Conservation (phyloP, 2,329 filamentous ascomycete genomes). For the Phialemoniopsis sp. region DNA sequence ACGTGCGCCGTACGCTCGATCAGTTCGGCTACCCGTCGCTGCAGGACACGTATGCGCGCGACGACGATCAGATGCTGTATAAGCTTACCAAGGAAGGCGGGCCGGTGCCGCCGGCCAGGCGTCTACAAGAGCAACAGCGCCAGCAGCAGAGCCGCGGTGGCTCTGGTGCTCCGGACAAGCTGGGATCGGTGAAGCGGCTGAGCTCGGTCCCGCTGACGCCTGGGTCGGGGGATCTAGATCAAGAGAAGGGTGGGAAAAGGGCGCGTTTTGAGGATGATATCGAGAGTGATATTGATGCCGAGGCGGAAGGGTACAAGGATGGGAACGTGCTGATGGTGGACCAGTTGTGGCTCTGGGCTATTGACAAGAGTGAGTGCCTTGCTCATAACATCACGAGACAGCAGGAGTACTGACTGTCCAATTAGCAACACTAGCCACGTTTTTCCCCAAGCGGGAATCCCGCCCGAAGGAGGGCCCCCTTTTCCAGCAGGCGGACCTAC, state of each 20-base stretch:
- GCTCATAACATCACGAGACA: too few relatives aligned
- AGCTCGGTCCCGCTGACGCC: conserved; percentile 5
- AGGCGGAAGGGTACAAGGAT: conserved; percentile 21
- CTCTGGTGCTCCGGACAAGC: not conserved
- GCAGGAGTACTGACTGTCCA: not conserved
- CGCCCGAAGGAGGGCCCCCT: conserved; percentile 49
- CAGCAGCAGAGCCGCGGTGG: conserved; percentile 1
- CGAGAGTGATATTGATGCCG: conserved; percentile 17
- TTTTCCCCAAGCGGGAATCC: conserved; percentile 52
- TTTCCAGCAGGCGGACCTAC: conserved; percentile 56
- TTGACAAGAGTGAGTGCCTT: conserved; percentile 41
- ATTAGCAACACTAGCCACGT: conserved; percentile 46
- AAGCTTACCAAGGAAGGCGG: conserved; percentile 52
- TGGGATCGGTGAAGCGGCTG: conserved; percentile 1
- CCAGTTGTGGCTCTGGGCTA: conserved; percentile 59
- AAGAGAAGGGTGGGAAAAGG: conserved; percentile 16
- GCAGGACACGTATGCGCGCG: conserved; percentile 53
- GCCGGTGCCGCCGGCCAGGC: conserved; percentile 7
- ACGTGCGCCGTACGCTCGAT: conserved; percentile 58
- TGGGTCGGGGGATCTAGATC: conserved; percentile 11
- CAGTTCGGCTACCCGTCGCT: conserved; percentile 61
- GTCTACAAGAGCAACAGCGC: conserved; percentile 7
- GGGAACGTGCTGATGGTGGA: conserved; percentile 63
- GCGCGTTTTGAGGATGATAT: conserved; percentile 19
- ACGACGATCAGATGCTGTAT: conserved; percentile 65